Conservation (phyloP, 495 filamentous ascomycete species). For the Penicillium salamii region DNA sequence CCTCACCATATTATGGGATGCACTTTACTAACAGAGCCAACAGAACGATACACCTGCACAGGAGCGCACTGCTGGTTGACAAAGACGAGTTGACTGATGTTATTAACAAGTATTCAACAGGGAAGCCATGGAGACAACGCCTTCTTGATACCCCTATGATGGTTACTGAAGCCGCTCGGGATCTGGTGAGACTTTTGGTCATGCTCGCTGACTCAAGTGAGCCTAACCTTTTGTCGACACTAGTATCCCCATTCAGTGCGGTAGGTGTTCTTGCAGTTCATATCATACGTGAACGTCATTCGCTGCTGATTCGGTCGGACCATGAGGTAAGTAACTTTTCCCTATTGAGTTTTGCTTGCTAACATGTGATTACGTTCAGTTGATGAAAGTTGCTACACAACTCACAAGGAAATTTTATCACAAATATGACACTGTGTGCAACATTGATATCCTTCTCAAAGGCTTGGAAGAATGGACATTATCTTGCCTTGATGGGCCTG, state of each 20-base stretch:
- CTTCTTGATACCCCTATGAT: slow-evolving; percentile 6
- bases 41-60: slow-evolving; percentile 5
- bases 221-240: slow-evolving; percentile 1
- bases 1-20: too few relatives aligned
- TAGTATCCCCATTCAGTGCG: slow-evolving; percentile 10
- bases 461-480: neutral
- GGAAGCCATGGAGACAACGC: neutral
- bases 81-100: slow-evolving; percentile 6
- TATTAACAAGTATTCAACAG: slow-evolving; percentile 5
- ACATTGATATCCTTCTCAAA: slow-evolving; percentile 8
- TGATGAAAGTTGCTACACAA: slow-evolving; percentile 13
- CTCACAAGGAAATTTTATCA: slow-evolving; percentile 6
- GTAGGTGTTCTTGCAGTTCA: slow-evolving; percentile 8
- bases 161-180: slow-evolving; percentile 8
- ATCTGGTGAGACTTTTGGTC: slow-evolving; percentile 11
- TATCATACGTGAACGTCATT: slow-evolving; percentile 5
- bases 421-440: slow-evolving; percentile 4
- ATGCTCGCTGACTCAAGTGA: slow-evolving; percentile 3
- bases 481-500: neutral
- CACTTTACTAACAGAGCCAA: neutral
- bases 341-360: neutral
- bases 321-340: slow-evolving; percentile 5
- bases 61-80: slow-evolving; percentile 5
- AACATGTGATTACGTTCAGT: neutral
- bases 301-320: slow-evolving; percentile 13